Base-by-base conservation (phyloP, 345 rosid genomes). In the Stellera chamaejasme region DNA sequence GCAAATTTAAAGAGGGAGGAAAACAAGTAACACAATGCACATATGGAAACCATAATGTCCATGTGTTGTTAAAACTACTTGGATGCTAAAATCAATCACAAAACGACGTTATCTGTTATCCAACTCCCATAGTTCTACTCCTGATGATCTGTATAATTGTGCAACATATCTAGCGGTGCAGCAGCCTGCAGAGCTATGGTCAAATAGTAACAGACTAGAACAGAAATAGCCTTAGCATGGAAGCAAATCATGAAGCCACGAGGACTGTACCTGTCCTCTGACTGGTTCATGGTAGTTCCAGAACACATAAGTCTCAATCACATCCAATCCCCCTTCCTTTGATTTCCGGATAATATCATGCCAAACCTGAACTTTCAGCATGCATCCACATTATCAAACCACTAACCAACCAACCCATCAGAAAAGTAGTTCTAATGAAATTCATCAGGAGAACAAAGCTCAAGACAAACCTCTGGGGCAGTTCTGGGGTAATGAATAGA, bases 201-300 rank as follows among this genome's bases (percentile, higher is more conserved):
- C 39, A 4, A 19, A 19, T 19, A 19, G 39, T 32, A 32, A 32
- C 39, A 32, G 39, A 32, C 39, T 32, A 1, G 39, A 32, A 32
- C 39, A 32, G 8, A 32, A 32, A 51, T 3, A 50, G 23, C 23
- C 8, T 25, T 11, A 51, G 27, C 13, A 51, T 51, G 39, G 10
- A 51, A 51, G 8, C 7, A 36, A 3, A 2, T 51, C 16, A 12
- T 25, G 26, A 25, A 52, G 25, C 27, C 27, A 47, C 0, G 8
- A 1, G 7, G 2, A n/a, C 11, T 36, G 9, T 69, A 80, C 85
- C 90, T 80, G 80, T 53, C 90, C 83, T 69, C 66, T 76, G 23
- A 66, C 66, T 14, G 90, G 86, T 70, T 83, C 83, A 11, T 80
- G 90, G 50, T 76, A 70, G 72, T 83, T 83, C 86, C 84, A 83